phyloP scores from a whole-genome alignment of 345 rosid species.

The Salix brachista region DNA sequence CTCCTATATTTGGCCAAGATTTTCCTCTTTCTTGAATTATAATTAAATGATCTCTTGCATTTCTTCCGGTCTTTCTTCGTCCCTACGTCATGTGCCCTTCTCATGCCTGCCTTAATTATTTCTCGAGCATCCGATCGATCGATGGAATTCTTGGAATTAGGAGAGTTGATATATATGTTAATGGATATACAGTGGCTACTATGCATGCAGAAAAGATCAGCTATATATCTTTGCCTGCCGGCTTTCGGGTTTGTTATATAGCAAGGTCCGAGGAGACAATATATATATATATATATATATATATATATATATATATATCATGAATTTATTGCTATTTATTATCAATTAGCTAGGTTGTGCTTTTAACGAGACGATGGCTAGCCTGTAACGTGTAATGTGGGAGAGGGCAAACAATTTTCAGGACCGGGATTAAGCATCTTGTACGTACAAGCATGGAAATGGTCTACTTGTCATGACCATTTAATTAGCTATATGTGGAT shows the following conservation, averaged over 20 bases:
- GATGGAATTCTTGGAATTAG: neutral
- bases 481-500: neutral
- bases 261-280: too few species aligned
- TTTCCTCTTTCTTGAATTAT: neutral
- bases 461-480: neutral
- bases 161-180: neutral
- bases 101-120: neutral
- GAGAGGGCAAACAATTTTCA: neutral
- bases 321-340: conserved; percentile 27
- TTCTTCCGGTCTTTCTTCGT: neutral
- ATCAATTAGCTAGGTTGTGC: neutral
- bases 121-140: neutral
- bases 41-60: neutral
- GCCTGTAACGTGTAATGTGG: neutral
- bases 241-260: too few species aligned
- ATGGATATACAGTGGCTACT: neutral
- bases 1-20: neutral
- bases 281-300: neutral
- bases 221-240: neutral
- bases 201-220: neutral
- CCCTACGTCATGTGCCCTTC: neutral
- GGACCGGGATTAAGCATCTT: conserved; percentile 4
- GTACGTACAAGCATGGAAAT: conserved; percentile 66
- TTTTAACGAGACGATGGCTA: neutral
- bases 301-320: neutral